These are phyloP conservation scores for Fusarium devonianum DNA, from an alignment of 2,329 filamentous ascomycete species.

Conservation along the genomic window DNA sequence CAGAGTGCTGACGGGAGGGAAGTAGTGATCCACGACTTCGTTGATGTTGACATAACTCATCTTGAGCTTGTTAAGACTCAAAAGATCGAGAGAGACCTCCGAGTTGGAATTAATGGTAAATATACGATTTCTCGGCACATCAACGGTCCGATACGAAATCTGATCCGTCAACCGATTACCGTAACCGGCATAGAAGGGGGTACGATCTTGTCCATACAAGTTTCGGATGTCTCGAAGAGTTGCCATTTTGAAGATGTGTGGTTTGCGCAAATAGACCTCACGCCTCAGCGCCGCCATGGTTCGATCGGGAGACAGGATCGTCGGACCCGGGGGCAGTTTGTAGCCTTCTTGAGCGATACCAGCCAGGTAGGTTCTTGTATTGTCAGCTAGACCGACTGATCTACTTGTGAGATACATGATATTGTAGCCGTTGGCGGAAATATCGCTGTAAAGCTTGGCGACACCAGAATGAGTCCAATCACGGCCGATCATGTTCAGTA, in stretches of 20 bases:
- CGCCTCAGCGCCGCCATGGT: constrained; percentile 92
- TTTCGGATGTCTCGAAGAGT: constrained; percentile 93
- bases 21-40: constrained; percentile 97
- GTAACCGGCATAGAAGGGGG: constrained; percentile 95
- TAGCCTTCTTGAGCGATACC: constrained; percentile 90
- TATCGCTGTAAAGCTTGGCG: constrained; percentile 96
- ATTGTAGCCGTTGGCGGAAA: constrained; percentile 94
- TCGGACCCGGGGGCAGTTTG: constrained; percentile 85
- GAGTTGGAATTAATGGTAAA: constrained; percentile 99
- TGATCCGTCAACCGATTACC: constrained; percentile 97
- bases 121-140: constrained; percentile 91
- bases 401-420: constrained; percentile 97
- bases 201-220: constrained; percentile 78
- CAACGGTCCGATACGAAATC: constrained; percentile 92
- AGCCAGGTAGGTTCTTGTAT: constrained; percentile 85
- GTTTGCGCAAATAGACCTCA: constrained; percentile 94
- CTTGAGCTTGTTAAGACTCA: constrained; percentile 92
- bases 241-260: constrained; percentile 99
- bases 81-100: constrained; percentile 88
- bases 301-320: constrained; percentile 92
- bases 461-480: constrained; percentile 98
- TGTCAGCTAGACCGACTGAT: constrained; percentile 92
- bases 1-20: constrained; percentile 87
- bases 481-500: constrained; percentile 93
- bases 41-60: constrained; percentile 97